Base-by-base conservation (phyloP, 2,329 filamentous ascomycete genomes). In the Aspergillus sp. region DNA sequence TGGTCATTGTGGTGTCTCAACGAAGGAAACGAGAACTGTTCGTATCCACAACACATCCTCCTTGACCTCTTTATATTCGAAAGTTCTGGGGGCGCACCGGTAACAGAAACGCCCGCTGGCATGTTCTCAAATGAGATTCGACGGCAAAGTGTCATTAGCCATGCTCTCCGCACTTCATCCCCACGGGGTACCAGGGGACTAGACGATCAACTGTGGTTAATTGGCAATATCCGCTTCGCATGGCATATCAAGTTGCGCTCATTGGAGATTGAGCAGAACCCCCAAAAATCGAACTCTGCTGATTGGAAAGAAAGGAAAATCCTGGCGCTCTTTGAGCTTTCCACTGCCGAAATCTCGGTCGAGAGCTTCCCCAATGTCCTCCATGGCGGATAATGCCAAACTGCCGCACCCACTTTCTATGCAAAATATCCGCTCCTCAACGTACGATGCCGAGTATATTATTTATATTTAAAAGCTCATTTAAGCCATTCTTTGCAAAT, bases 341-440 rank as follows among this genome's bases (percentile, higher is more conserved):
- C 31, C 51, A 53, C 41, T 46, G 27, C 8, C 8, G 27, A 11
- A 31, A 8, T 52, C 51, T 53, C 51, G 51, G 51, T 53, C 51
- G 51, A 53, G 27, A 45, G 41, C 27, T 37, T 23, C 15, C 31
- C 4, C 27, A 9, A 12, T 31, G 31, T 39, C 39, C 15, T 15
- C 11, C 31, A 17, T 23, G 3, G 51, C 51, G 51, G 51, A 19
- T 53, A 43, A 7, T 53, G 51, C 51, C 51, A 53, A 46, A 45
- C 19, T 35, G 3, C 51, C 51, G 51, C 51, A 2, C 31, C 21
- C 39, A 14, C 8, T 27, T 9, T 7, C n/a, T 21, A 35, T 53
- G 40, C 40, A 31, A 45, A 45, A 45, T 53, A 53, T 21, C 51
- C 51, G 51, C 41, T 15, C 40, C 27, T 17, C 5, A 45, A 12